Percentiles rank a stretch among this genome's conserved stretches.
Evolutionary conservation across 2,329 filamentous ascomycete genomes (phyloP).

Genomic region (Malbranchea zuffiana): DNA sequence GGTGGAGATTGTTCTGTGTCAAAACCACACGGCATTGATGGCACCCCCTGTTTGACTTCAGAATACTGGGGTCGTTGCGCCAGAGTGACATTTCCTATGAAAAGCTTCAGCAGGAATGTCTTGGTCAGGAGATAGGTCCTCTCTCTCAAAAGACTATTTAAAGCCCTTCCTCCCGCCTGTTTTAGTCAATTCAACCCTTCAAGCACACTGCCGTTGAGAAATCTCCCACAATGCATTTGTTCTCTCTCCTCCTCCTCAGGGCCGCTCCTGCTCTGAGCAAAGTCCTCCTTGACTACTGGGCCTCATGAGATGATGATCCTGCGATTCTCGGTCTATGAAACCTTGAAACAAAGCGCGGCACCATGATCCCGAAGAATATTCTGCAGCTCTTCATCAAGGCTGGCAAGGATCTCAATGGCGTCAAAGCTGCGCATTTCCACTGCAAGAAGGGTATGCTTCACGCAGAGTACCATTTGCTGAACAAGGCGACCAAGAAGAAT

Average conservation of each 20-base stretch:
- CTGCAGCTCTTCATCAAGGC: conserved; percentile 10
- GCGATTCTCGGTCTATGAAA: conserved; percentile 9
- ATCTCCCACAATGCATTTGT: conserved; percentile 9
- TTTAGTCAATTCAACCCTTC: too few species aligned
- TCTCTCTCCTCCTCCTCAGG: conserved; percentile 6
- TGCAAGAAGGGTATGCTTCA: conserved; percentile 10
- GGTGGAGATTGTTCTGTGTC: too few species aligned
- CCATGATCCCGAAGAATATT: conserved; percentile 7
- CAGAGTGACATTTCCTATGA: too few species aligned
- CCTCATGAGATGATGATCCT: conserved; percentile 10
- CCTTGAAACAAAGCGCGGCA: conserved; percentile 11
- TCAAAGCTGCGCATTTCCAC: conserved; percentile 10
- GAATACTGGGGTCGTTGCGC: too few species aligned
- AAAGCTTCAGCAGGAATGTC: too few species aligned
- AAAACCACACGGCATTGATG: too few species aligned
- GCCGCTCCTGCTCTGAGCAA: conserved; percentile 5
- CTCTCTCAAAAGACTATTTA: too few species aligned
- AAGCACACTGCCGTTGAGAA: too few species aligned
- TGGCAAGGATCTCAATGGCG: conserved; percentile 10
- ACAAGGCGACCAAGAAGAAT: conserved; percentile 9
- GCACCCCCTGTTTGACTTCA: too few species aligned
- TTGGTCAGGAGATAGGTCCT: too few species aligned
- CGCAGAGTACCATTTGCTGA: conserved; percentile 11
- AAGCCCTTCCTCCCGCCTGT: too few species aligned
- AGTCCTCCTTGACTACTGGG: conserved; percentile 12